Evolutionary conservation across 495 filamentous ascomycete genomes (phyloP).

Genomic region (Penicillium canescens): DNA sequence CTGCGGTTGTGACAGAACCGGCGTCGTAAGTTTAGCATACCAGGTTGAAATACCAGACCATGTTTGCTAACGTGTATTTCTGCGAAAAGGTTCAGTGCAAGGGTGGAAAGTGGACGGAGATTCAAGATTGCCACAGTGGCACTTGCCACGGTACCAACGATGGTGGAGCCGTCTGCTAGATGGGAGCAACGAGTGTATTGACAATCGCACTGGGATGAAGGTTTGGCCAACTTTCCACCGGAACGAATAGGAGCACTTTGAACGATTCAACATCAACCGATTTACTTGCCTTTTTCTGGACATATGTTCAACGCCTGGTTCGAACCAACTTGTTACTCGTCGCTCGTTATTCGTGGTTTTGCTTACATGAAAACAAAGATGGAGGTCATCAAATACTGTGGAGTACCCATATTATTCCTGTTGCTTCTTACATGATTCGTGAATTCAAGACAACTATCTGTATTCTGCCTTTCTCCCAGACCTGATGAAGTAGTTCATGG

Average conservation of each 20-base stretch:
- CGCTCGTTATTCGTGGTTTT: no score
- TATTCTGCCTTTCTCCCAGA: no score
- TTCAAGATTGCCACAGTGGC: constrained; percentile 7
- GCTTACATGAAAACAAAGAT: no score
- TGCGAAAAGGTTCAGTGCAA: constrained; percentile 12
- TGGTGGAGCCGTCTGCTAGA: constrained; percentile 12
- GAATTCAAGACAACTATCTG: no score
- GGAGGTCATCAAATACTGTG: no score
- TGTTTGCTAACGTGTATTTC: constrained; percentile 10
- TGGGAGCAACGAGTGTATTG: background rate
- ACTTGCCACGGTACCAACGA: constrained; percentile 10
- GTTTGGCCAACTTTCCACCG: background rate
- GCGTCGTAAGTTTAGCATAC: constrained; percentile 8
- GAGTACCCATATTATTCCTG: no score
- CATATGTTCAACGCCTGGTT: no score
- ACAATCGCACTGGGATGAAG: no score
- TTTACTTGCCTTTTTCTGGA: background rate
- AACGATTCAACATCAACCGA: constrained; percentile 1
- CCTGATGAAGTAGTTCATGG: no score
- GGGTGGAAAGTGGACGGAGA: constrained; percentile 11
- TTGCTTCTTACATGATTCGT: no score
- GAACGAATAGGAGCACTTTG: background rate
- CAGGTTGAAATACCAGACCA: background rate
- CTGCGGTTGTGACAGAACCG: constrained; percentile 16
- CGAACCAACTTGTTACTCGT: no score